Base-by-base conservation (phyloP, 2,329 filamentous ascomycete species). In the Colletotrichum sp. region DNA sequence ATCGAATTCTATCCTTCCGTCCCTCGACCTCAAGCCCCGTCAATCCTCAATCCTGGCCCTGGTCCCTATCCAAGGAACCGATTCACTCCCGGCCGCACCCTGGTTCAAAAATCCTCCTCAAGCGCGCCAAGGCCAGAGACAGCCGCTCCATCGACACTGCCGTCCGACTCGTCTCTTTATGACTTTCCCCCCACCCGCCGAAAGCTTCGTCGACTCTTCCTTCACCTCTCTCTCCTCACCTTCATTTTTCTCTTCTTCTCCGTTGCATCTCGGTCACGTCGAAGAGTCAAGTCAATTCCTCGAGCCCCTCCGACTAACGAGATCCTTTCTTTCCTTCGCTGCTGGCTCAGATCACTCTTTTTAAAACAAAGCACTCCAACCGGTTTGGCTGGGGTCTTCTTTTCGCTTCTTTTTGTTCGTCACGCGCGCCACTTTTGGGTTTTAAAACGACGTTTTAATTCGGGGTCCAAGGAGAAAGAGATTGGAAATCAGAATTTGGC, bases 261-360 rank as follows among this genome's bases (percentile, higher is more conserved):
- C 78, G 58, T 79, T 77, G 76, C 76, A 78, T 81, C 77, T 82
- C 83, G 83, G 83, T 82, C 82, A 85, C 84, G 84, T 84, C 82
- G 84, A 86, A 86, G 82, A 84, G 82, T 83, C 80, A 82, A 82
- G 80, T 79, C 79, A 77, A 78, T 76, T 29, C 78, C 76, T 77
- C 79, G 78, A 81, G 81, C 80, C 81, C 67, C 67, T 82, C 78
- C 80, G 79, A 80, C 79, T 82, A 57, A 72, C 79, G 81, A 79
- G 78, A 78, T 77, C 75, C 79, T 82, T 83, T 82, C 80, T 82
- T 85, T 86, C 81, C 80, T 82, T 78, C 77, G 83, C 90, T 91
- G 89, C 90, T 91, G 89, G 89, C 84, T 90, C 89, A 91, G 89
- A 89, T 85, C 84, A 81, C 81, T 82, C 80, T 83, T 82, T 83